Evolutionary conservation across 73 alveolate genomes (phyloP).

Genomic region (Tetrahymena malaccensis): DNA sequence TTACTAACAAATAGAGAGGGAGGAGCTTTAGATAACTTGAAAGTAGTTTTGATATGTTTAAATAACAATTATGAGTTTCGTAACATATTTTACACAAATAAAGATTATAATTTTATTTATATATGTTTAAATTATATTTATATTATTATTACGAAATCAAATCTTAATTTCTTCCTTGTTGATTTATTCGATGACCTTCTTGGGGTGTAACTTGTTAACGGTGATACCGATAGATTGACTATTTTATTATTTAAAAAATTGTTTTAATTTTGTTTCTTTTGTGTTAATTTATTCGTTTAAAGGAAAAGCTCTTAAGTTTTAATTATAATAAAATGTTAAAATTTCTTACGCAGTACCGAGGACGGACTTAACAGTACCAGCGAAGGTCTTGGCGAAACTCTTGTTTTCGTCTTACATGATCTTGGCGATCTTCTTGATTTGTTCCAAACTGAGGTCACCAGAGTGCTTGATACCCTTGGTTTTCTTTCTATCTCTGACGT

Average conservation of each 20-base stretch:
- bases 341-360: conserved; percentile 46
- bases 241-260: background rate
- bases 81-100: background rate
- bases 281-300: no score
- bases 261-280: background rate
- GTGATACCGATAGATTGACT: background rate
- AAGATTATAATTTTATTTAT: background rate
- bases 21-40: background rate
- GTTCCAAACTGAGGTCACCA: conserved; percentile 56
- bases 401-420: conserved; percentile 26
- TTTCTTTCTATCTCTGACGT: conserved; percentile 61
- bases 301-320: no score
- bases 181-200: background rate
- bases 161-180: background rate
- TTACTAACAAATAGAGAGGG: background rate
- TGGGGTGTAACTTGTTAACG: background rate
- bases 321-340: background rate
- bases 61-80: background rate
- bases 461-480: conserved; percentile 50
- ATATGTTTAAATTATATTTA: background rate
- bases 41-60: background rate
- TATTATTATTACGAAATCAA: background rate
- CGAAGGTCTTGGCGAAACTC: conserved; percentile 43
- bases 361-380: conserved; percentile 55
- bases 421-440: conserved; percentile 49